Evolutionary conservation across 2,329 filamentous ascomycete species (phyloP), one percentile per base, ranked within the genome.

Genomic region (Parafenestella ontariensis): DNA sequence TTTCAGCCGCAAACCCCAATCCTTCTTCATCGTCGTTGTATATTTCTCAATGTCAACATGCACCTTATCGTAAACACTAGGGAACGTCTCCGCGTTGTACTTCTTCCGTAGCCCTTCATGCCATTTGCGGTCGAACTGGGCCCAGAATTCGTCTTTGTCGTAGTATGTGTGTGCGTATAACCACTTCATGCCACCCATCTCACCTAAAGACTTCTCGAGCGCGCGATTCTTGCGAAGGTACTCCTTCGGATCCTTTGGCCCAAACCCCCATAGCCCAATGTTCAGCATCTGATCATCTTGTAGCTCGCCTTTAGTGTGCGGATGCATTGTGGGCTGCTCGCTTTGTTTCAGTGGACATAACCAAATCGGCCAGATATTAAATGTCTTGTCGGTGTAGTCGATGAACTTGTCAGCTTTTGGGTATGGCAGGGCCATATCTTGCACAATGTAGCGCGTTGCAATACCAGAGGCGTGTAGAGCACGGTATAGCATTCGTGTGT

Each of bases 201-300:
- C 81, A 8, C 80, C 79, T 0, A 89, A 78, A 49, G 83, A 85
- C 8, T 78, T 74, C 73, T 90, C 88, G 1, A 91, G 77, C 0
- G 78, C 79, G 0, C 85, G 81, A 69, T 90, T 90, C 45, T 79
- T 76, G 1, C 66, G 62, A 8, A 89, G 76, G 46, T 84, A 84
- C 9, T 65, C 60, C 5, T 64, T 54, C 6, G 63, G 62, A 15
- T 74, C 63, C 78, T 7, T 78, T 59, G 33, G 88, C 82, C 21
- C 89, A 86, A 76, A 87, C 86, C 91, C 91, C 91, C 91, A 96
- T 18, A 96, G 83, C 24, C 84, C 84, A 36, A 87, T 77, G 59
- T 86, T 87, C 44, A 85, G 75, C 63, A 83, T 78, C 69, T 73
- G 67, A 13, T 71, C 68, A 15, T 61, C 62, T 26, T 65, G 59